phyloP scores from a whole-genome alignment of 768 basidiomycete species.

The Lactarius hengduanensis region DNA sequence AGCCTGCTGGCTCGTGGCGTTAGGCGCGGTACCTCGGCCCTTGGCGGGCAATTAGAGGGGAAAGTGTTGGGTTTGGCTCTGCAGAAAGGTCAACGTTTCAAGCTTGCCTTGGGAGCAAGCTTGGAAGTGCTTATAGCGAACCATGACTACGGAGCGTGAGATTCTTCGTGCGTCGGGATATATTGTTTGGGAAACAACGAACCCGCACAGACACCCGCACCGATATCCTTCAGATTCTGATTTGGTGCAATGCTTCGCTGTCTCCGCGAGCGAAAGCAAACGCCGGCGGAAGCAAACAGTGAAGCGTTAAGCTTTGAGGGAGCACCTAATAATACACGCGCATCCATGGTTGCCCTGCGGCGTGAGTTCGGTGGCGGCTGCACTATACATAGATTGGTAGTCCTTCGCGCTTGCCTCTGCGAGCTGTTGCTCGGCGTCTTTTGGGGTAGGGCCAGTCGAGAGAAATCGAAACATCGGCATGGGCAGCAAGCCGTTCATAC shows the following conservation, averaged over 20 bases:
- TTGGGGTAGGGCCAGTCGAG: constrained; percentile 30
- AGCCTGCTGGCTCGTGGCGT: constrained; percentile 43
- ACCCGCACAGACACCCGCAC: constrained; percentile 50
- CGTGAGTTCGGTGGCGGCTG: constrained; percentile 9
- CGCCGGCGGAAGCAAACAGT: constrained; percentile 50
- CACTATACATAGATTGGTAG: constrained; percentile 34
- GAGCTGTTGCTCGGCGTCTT: constrained; percentile 42
- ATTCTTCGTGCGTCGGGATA: constrained; percentile 41
- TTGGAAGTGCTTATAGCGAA: constrained; percentile 42
- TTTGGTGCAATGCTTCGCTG: constrained; percentile 33
- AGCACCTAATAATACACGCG: constrained; percentile 53
- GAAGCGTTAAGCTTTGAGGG: constrained; percentile 40
- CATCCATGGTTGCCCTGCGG: not conserved
- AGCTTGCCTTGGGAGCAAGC: not conserved
- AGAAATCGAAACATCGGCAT: constrained; percentile 41
- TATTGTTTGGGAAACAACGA: not conserved
- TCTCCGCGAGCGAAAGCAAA: constrained; percentile 47
- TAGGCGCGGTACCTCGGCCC: constrained; percentile 32
- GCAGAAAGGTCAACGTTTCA: constrained; percentile 6
- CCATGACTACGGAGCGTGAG: constrained; percentile 54
- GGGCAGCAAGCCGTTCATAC: constrained; percentile 33
- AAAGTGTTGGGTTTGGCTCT: not conserved
- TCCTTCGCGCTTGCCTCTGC: constrained; percentile 35
- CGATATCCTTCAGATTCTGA: not conserved
- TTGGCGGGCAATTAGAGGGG: not conserved